Evolutionary conservation across 768 basidiomycete species (phyloP).

Genomic region (Naganishia antarctica): DNA sequence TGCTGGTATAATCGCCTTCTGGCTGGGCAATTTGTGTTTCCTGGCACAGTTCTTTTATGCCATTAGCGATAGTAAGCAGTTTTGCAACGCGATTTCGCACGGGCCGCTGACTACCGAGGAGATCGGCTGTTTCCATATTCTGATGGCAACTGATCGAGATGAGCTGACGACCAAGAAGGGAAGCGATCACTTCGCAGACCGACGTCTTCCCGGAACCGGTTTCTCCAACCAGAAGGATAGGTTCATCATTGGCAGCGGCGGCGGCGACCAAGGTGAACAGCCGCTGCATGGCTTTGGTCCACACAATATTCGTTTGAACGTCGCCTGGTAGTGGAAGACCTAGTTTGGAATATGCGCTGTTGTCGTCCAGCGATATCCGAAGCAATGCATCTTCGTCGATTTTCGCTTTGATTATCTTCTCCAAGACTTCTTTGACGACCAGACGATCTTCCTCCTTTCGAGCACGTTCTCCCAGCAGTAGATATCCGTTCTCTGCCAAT

Average conservation of each 20-base stretch:
- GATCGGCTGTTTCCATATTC: constrained; percentile 94
- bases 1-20: constrained; percentile 1
- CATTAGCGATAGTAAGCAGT: not conserved
- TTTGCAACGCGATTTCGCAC: constrained; percentile 65
- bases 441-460: constrained; percentile 76
- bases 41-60: constrained; percentile 5
- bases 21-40: not conserved
- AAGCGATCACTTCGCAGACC: constrained; percentile 82
- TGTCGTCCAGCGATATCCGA: constrained; percentile 42
- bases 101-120: constrained; percentile 88
- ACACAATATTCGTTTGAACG: constrained; percentile 56
- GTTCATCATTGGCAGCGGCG: constrained; percentile 86
- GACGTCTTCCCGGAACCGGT: constrained; percentile 98
- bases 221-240: constrained; percentile 90
- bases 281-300: constrained; percentile 90
- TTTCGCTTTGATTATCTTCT: constrained; percentile 76
- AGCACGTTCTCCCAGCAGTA: constrained; percentile 89
- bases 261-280: constrained; percentile 75
- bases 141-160: constrained; percentile 88
- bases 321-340: constrained; percentile 42
- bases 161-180: constrained; percentile 60
- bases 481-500: constrained; percentile 91
- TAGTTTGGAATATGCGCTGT: constrained; percentile 35
- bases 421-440: constrained; percentile 88
- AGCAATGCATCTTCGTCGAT: constrained; percentile 73